Evolutionary conservation across 2,329 filamentous ascomycete species (phyloP).

Genomic region (Fusarium scirpi): DNA sequence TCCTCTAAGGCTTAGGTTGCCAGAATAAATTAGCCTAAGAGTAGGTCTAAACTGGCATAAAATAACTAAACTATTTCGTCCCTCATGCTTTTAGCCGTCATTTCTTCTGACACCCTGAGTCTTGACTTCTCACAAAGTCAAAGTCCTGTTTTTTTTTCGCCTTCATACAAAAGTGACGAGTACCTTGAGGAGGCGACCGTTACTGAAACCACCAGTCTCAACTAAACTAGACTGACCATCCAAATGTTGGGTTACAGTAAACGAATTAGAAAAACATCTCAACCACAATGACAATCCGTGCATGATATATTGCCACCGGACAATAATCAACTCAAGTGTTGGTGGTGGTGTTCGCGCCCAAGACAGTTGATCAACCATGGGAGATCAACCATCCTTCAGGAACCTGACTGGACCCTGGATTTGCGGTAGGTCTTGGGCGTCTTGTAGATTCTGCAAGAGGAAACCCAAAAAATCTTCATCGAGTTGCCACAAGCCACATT

Average conservation of each 20-base stretch:
- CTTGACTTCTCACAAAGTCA: neutral
- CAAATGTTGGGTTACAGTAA: constrained; percentile 9
- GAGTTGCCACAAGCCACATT: constrained; percentile 28
- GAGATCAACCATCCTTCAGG: constrained; percentile 34
- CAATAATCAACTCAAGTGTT: constrained; percentile 2
- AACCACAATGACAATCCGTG: constrained; percentile 22
- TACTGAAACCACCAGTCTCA: constrained; percentile 24
- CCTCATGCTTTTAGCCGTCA: too few species aligned
- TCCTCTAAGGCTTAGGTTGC: too few species aligned
- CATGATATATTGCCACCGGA: constrained; percentile 33
- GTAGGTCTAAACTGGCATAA: too few species aligned
- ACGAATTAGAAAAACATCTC: neutral
- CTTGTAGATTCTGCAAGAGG: constrained; percentile 15
- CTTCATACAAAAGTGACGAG: constrained; percentile 9
- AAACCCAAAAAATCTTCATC: constrained; percentile 15
- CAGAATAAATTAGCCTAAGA: too few species aligned
- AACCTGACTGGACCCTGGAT: constrained; percentile 27
- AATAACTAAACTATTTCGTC: too few species aligned
- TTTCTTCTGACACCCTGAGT: neutral
- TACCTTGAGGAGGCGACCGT: constrained; percentile 40
- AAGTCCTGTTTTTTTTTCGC: constrained; percentile 22
- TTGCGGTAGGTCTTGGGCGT: constrained; percentile 1
- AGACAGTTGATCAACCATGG: constrained; percentile 21
- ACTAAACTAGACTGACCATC: neutral
- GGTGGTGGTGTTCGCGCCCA: neutral